Conservation (phyloP, 768 basidiomycete genomes). For the Mycena latifolia region DNA sequence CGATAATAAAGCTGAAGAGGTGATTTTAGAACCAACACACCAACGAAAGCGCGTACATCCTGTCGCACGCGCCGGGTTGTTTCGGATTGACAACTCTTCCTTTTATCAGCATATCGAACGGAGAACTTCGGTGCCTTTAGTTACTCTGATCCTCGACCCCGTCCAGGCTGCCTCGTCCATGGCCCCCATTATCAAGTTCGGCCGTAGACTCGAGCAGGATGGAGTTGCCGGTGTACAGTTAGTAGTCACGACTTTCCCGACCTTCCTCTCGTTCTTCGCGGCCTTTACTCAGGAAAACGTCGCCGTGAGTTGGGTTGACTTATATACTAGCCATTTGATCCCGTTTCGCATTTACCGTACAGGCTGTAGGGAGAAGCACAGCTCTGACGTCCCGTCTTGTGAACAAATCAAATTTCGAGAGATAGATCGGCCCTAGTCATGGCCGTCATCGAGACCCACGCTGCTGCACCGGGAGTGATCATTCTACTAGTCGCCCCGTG, state of each 20-base stretch:
- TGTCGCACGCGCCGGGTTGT: too few species aligned
- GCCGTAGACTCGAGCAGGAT: constrained; percentile 40
- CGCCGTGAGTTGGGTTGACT: constrained; percentile 4
- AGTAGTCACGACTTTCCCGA: constrained; percentile 53
- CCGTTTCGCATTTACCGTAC: too few species aligned
- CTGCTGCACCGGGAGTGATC: constrained; percentile 44
- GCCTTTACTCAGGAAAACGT: constrained; percentile 3
- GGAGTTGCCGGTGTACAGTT: constrained; percentile 42
- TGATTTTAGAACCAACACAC: not conserved
- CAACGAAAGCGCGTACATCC: constrained; percentile 9
- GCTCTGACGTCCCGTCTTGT: constrained; percentile 14
- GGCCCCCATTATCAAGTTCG: constrained; percentile 54
- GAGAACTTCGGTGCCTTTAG: constrained; percentile 21
- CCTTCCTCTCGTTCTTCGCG: constrained; percentile 43
- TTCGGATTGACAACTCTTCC: not conserved
- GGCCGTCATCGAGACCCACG: constrained; percentile 6
- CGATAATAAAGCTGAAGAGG: too few species aligned
- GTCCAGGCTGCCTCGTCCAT: constrained; percentile 54
- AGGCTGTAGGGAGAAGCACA: constrained; percentile 5
- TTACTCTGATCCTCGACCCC: constrained; percentile 55
- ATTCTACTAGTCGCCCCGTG: constrained; percentile 55
- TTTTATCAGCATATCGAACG: constrained; percentile 2
- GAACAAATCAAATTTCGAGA: not conserved
- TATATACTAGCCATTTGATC: too few species aligned
- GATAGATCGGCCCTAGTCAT: not conserved